Evolutionary conservation across 768 basidiomycete genomes (phyloP), one percentile per base, ranked within the genome.

Genomic region (Mycena sanguinolenta): DNA sequence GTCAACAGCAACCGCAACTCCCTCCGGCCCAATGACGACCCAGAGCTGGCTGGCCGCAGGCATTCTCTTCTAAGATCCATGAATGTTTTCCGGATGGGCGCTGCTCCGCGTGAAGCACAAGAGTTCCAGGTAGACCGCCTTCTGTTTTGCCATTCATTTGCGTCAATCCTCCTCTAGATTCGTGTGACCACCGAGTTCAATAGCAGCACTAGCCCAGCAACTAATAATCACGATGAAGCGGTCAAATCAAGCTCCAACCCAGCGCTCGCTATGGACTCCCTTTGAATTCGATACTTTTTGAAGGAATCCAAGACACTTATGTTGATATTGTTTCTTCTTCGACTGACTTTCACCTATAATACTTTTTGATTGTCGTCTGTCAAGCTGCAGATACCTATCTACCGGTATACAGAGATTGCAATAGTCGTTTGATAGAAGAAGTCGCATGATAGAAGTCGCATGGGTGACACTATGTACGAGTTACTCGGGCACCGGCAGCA

Each of bases 161-260:
- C 21, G 38, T 21, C 38, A 28, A 65, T 25, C 21, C 30, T 53
- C 36, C 13, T 10, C 21, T 19, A 66, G 65, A 66, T 66, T 38
- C 65, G 44, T 44, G 65, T 66, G 12, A 59, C 57, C 17, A 59
- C 65, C 14, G 65, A 66, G 58, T 59, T 66, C 58, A 49, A 66
- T 25, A 66, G 57, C 57, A 66, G 32, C 65, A 66, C 58, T 39
- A 66, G 65, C 28, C 65, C 65, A 10, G 46, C 65, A 7, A 32
- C 28, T 6, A 53, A 57, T 25, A 38, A 53, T 64, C 53, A 19
- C 13, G 34, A 38, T 14, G 42, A 59, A 39, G 14, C 21, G 63
- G 71, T 63, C 71, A 72, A 42, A 53, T 55, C 39, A 71, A 63
- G 39, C 13, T 30, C 63, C 17, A 32, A 44, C 8, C 42, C 39